Evolutionary conservation across 106 monocot genomes (phyloP), one percentile per base, ranked within the genome.

Genomic region (Xerophyta viscosa): DNA sequence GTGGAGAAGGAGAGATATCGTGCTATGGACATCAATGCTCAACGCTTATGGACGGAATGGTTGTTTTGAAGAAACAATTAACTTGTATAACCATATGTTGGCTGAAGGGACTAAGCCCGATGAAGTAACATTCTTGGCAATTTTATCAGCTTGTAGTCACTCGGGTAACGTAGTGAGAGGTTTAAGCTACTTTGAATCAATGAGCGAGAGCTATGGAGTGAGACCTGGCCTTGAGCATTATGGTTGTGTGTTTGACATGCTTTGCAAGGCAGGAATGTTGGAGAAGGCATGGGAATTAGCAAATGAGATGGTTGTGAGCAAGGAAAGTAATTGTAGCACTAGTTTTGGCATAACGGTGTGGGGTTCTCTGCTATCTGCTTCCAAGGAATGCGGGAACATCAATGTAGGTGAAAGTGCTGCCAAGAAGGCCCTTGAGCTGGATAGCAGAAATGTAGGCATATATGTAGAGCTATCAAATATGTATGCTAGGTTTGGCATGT

Each of bases 21-120:
- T 89, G 13, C 29, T 83, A 18, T 89, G 88, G 88, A 89, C 83
- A 1, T 73, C 79, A 3, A 60, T 89, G 70, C 41, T 89, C 6
- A 79, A 83, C 28, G 73, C 77, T 0, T 74, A 74, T 27, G 60
- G 70, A 5, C 52, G 76, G 50, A 79, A 83, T 47, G 83, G 83
- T 36, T 15, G 25, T 56, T 74, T 79, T 26, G 24, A 37, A 10
- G 71, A 73, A 3, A 79, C 74, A 31, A 64, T 83, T 33, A 31
- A 24, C 23, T 28, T 57, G 23, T 83, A 69, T 42, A 67, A 79
- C 12, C 70, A 60, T 27, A 83, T 89, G 88, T 15, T 77, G 52
- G 49, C 20, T 4, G 53, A 67, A 42, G 76, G 64, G 18, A 65
- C 33, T 3, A 4, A 30, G 8, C 83, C 88, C 0, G 79, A 89